These are phyloP conservation scores for Sambucus nigra DNA, from an alignment of 129 eudicot species.

Conservation along the genomic window DNA sequence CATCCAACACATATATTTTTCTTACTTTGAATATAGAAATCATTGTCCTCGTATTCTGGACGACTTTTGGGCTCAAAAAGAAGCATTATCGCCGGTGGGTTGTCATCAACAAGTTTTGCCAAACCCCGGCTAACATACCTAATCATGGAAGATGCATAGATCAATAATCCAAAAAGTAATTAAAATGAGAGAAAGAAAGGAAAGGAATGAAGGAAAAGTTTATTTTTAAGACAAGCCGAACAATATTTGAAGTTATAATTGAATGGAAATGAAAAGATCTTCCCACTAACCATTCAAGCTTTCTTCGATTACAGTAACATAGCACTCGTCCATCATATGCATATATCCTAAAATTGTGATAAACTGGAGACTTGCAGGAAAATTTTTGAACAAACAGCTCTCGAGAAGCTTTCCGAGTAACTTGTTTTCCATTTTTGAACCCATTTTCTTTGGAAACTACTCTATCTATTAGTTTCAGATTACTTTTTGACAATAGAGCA, in stretches of 20 bases:
- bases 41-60: slow-evolving; percentile 95
- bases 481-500: slow-evolving; percentile 46
- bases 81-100: slow-evolving; percentile 86
- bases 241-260: background rate
- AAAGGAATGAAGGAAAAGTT: background rate
- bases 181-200: background rate
- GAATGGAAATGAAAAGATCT: background rate
- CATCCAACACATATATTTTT: slow-evolving; percentile 95
- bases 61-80: slow-evolving; percentile 97
- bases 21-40: slow-evolving; percentile 85
- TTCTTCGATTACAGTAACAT: slow-evolving; percentile 86
- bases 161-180: background rate
- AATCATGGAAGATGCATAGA: background rate
- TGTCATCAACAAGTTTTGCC: slow-evolving; percentile 82
- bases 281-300: slow-evolving; percentile 87
- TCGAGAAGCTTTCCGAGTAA: slow-evolving; percentile 64
- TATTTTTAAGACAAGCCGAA: slow-evolving; percentile 4
- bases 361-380: slow-evolving; percentile 93
- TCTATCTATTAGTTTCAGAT: slow-evolving; percentile 25
- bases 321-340: slow-evolving; percentile 87
- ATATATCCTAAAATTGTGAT: slow-evolving; percentile 91
- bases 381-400: slow-evolving; percentile 83
- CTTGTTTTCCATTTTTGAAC: slow-evolving; percentile 37
- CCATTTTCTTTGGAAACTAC: slow-evolving; percentile 35
- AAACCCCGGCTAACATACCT: slow-evolving; percentile 76